phyloP scores from a whole-genome alignment of 2,329 filamentous ascomycete species.

The Phialemoniopsis sp. region DNA sequence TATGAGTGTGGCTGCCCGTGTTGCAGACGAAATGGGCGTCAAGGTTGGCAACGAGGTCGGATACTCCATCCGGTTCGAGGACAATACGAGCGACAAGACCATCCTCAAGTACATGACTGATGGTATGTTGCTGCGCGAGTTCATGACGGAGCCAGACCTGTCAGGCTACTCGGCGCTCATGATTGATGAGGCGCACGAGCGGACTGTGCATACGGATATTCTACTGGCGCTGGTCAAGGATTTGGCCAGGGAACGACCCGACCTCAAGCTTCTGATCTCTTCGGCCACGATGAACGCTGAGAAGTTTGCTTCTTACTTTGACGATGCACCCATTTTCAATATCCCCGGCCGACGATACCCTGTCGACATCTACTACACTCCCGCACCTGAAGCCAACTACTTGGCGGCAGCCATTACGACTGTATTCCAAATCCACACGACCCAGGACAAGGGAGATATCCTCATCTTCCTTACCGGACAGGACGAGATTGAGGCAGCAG shows the following conservation, averaged over 20 bases:
- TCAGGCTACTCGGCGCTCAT: slow-evolving; percentile 82
- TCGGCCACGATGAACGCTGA: slow-evolving; percentile 93
- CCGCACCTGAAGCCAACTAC: slow-evolving; percentile 90
- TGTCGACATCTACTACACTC: slow-evolving; percentile 88
- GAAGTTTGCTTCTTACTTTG: slow-evolving; percentile 89
- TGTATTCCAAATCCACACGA: slow-evolving; percentile 91
- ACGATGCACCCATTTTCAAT: slow-evolving; percentile 90
- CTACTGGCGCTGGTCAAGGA: slow-evolving; percentile 86
- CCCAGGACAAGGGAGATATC: slow-evolving; percentile 81
- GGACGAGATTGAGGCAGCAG: slow-evolving; percentile 89
- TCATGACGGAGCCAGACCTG: slow-evolving; percentile 84
- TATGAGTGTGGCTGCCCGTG: slow-evolving; percentile 95
- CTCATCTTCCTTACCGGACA: slow-evolving; percentile 93
- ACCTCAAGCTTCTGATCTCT: slow-evolving; percentile 86
- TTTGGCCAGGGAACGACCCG: slow-evolving; percentile 74
- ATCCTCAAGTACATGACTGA: slow-evolving; percentile 96
- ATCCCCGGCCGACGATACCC: slow-evolving; percentile 86
- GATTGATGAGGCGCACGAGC: slow-evolving; percentile 97
- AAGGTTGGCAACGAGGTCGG: slow-evolving; percentile 90
- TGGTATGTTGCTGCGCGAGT: slow-evolving; percentile 86
- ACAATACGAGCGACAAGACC: slow-evolving; percentile 87
- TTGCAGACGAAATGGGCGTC: slow-evolving; percentile 88
- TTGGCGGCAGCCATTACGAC: slow-evolving; percentile 88
- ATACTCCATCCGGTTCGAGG: slow-evolving; percentile 92
- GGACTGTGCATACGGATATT: slow-evolving; percentile 88